Base-by-base conservation (phyloP, 805 yeast species). In the Suhomyces vadensis region DNA sequence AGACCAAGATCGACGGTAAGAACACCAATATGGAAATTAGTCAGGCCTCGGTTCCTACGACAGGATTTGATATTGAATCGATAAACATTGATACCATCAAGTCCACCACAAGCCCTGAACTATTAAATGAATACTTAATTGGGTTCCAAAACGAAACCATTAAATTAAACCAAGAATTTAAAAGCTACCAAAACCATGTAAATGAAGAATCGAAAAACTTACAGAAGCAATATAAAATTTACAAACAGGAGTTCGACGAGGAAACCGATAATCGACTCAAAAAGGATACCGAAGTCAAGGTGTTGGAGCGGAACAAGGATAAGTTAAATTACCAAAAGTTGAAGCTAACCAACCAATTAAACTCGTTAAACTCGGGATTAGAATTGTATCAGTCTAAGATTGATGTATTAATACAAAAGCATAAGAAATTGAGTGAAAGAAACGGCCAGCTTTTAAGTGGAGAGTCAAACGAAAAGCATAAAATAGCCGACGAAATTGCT, bases 241-340 rank as follows among this genome's bases (percentile, higher is more conserved):
- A 63, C 46, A 69, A 63, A 25, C 60, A 63, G 25, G 78, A 75
- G 43, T 54, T 63, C 35, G 69, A 65, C 31, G 67, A 63, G 19
- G 73, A 64, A 37, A 50, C 63, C 11, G 73, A 67, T 27, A 44
- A 40, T 39, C 60, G 61, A 35, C 44, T 53, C 17, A 60, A 57
- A 37, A 54, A 61, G 35, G 73, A 69, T 29, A 48, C 48, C 44
- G 63, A 57, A 42, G 63, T 69, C 19, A 67, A 61, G 48, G 56
- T 59, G 16, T 55, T 65, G 47, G 65, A 64, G 41, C 58, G 57
- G 36, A 51, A 51, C 11, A 65, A 64, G 44, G 69, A 67, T 41
- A 56, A 61, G 22, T 58, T 71, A 21, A 55, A 64, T 21, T 64
- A 65, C 48, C 55, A 53, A 25, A 67, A 65, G 52, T 55, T 64